Base-by-base conservation (phyloP, 352 stramenopile species). In the Pythium monospermum region DNA sequence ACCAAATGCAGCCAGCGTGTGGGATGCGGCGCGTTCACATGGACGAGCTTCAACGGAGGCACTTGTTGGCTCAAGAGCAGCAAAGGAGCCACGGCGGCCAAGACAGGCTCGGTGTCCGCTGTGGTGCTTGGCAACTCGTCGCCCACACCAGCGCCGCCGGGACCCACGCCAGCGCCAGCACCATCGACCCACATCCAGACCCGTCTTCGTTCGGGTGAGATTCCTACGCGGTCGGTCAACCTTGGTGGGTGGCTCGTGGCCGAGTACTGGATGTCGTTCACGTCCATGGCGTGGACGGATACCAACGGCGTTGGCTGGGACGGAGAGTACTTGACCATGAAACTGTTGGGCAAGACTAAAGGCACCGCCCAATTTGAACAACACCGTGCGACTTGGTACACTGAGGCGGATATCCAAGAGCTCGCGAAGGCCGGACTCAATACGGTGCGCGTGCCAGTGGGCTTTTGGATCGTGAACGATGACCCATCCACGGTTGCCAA, bases 351-450 rank as follows among this genome's bases (percentile, higher is more conserved):
- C 33, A 46, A 59, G 15, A 52, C 35, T 8, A 37, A 54, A n/a
- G 66, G 42, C 15, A 53, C 61, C 15, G 12, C 57, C 25, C 78
- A 72, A 28, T 61, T 90, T 22, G 57, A 70, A 4, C 31, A 46
- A 15, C 79, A 90, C 59, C 76, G 63, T 19, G 45, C 66, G 7
- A 69, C 66, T 28, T 90, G 78, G 61, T 71, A 87, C 39, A 83
- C 59, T 0, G 62, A 68, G 36, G 28, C 54, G 1, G 79, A 90
- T 58, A 60, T 90, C 18, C 12, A 40, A 2, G 46, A 62, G 30
- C 54, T 90, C 23, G 57, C 61, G n/a, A 28, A 49, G 6, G 36
- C 31, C 10, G 69, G 69, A 53, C 79, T 63, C 27, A 63, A 63
- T 41, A 52, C 47, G 1, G 55, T 63, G 27, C 55, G 55, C n/a